Conservation (phyloP, 768 basidiomycete species). For the Mycena crocata region DNA sequence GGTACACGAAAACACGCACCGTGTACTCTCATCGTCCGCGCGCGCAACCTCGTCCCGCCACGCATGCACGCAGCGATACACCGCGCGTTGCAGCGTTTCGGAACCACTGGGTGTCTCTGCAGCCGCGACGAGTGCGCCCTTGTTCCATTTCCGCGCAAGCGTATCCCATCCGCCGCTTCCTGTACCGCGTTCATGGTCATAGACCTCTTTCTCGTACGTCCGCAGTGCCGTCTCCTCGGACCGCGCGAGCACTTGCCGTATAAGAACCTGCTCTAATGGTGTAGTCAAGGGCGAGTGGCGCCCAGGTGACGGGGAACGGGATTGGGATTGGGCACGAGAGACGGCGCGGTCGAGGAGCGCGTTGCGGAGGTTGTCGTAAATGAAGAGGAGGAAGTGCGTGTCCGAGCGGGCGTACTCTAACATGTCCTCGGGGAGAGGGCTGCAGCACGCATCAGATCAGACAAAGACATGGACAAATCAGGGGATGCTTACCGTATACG, state of each 20-base stretch:
- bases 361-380: constrained; percentile 92
- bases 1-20: constrained; percentile 55
- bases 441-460: constrained; percentile 37
- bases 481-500: constrained; percentile 74
- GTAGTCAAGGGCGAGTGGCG: constrained; percentile 29
- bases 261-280: constrained; percentile 51
- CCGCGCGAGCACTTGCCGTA: constrained; percentile 74
- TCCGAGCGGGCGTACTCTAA: constrained; percentile 93
- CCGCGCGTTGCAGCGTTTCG: constrained; percentile 61
- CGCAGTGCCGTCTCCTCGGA: constrained; percentile 84
- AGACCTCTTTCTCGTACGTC: constrained; percentile 74
- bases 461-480: not conserved
- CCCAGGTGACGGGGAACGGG: constrained; percentile 48
- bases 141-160: constrained; percentile 87
- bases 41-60: constrained; percentile 88
- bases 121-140: constrained; percentile 57
- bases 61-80: constrained; percentile 78
- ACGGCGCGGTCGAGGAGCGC: constrained; percentile 81
- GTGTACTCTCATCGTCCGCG: constrained; percentile 87
- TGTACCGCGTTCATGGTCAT: constrained; percentile 71
- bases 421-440: constrained; percentile 91
- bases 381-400: constrained; percentile 93
- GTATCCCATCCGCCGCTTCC: constrained; percentile 84
- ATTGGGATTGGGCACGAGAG: constrained; percentile 54
- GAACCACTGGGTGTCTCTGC: constrained; percentile 47